phyloP scores from a whole-genome alignment of 257 asterid genomes.

The Penstemon davidsonii region DNA sequence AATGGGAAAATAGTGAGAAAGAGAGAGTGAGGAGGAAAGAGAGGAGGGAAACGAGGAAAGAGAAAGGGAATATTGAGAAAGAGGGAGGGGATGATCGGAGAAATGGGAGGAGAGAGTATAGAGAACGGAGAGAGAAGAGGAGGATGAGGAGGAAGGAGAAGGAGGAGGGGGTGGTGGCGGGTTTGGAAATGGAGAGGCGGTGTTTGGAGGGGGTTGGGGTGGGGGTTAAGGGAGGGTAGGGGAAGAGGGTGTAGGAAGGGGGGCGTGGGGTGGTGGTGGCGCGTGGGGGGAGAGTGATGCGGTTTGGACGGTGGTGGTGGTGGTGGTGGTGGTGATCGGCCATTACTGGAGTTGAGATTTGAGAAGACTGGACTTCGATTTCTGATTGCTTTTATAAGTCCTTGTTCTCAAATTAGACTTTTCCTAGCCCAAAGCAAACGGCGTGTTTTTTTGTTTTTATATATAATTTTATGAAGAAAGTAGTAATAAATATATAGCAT shows the following conservation, averaged over 20 bases:
- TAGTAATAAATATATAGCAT: too few species aligned
- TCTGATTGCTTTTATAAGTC: neutral
- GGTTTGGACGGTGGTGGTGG: slow-evolving; percentile 76
- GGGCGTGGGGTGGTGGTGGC: slow-evolving; percentile 42
- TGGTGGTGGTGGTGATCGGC: slow-evolving; percentile 57
- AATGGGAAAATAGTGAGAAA: slow-evolving; percentile 44
- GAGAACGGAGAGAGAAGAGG: slow-evolving; percentile 87
- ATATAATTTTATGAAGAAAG: too few species aligned
- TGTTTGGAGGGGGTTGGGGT: slow-evolving; percentile 83
- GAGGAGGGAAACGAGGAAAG: slow-evolving; percentile 78
- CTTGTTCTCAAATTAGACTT: neutral
- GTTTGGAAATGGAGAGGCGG: slow-evolving; percentile 43
- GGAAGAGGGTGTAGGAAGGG: slow-evolving; percentile 38
- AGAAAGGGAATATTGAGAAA: slow-evolving; percentile 82
- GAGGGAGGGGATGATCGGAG: slow-evolving; percentile 78
- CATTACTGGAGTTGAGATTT: slow-evolving; percentile 39
- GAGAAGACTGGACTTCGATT: slow-evolving; percentile 13
- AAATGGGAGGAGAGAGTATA: slow-evolving; percentile 84
- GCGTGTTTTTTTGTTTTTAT: too few species aligned
- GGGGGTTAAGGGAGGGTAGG: slow-evolving; percentile 69
- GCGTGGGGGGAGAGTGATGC: slow-evolving; percentile 65
- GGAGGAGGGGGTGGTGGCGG: slow-evolving; percentile 43
- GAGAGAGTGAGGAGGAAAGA: slow-evolving; percentile 68
- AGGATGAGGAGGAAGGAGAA: slow-evolving; percentile 59
- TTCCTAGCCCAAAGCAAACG: too few species aligned